phyloP scores from a whole-genome alignment of 208 protist species.

The Spongospora subterranea region DNA sequence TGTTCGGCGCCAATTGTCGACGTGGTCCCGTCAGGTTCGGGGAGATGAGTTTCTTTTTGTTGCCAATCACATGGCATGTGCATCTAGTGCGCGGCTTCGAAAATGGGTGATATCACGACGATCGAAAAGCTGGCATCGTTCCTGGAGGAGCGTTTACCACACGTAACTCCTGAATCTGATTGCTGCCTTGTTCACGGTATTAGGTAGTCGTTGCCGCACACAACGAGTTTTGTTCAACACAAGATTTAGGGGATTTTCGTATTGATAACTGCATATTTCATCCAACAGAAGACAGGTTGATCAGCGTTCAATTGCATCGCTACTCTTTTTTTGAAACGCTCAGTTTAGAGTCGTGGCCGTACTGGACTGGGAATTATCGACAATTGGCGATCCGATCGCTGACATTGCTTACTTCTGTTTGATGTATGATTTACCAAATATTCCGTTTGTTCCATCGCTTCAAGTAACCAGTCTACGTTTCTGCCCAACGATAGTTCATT shows the following conservation, averaged over 20 bases:
- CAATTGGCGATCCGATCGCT: slow-evolving; percentile 75
- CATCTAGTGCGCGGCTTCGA: background rate
- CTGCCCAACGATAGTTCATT: no score
- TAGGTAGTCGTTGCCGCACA: background rate
- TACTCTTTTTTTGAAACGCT: no score
- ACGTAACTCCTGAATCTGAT: background rate
- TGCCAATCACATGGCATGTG: background rate
- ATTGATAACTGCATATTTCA: slow-evolving; percentile 80
- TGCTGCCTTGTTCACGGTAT: slow-evolving; percentile 29
- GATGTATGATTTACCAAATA: slow-evolving; percentile 65
- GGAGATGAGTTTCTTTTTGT: no score
- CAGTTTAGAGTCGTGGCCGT: slow-evolving; percentile 74
- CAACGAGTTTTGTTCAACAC: background rate
- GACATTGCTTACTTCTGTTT: slow-evolving; percentile 77
- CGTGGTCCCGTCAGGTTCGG: slow-evolving; percentile 40
- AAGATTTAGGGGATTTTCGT: slow-evolving; percentile 67
- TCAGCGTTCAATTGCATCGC: background rate
- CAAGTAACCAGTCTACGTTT: no score
- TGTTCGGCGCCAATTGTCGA: slow-evolving; percentile 5
- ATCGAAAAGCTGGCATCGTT: background rate
- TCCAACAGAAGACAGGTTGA: slow-evolving; percentile 69
- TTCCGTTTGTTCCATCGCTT: background rate
- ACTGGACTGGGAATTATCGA: slow-evolving; percentile 84
- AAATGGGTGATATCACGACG: background rate
- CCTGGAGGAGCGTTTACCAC: slow-evolving; percentile 32